Percentiles rank a stretch among this genome's conserved stretches.
Conservation (phyloP, 208 protist species). For the Jaenimonas drosophilae region DNA sequence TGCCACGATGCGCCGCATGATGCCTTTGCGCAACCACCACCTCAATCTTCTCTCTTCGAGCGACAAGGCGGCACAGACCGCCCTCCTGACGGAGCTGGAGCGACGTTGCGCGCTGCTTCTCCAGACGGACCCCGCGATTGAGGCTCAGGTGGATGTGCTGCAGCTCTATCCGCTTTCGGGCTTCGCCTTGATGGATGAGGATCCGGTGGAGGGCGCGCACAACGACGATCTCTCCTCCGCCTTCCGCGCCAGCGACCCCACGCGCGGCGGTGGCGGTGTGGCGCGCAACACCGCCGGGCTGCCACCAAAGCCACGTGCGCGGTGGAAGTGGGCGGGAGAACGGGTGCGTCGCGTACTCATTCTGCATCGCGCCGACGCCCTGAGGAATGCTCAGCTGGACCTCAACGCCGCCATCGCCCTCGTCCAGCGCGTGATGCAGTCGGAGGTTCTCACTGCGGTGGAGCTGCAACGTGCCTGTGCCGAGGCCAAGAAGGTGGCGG, state of each 20-base stretch:
- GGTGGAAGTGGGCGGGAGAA: slow-evolving; percentile 6
- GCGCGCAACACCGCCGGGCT: background rate
- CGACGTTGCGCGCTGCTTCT: slow-evolving; percentile 3
- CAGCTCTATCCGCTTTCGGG: background rate
- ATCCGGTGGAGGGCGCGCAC: background rate
- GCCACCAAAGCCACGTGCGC: background rate
- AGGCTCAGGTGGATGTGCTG: background rate
- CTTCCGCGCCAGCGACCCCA: too few species aligned
- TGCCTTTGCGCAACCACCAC: slow-evolving; percentile 5
- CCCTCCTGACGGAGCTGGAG: background rate
- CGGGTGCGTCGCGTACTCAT: slow-evolving; percentile 2
- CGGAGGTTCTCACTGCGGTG: slow-evolving; percentile 7
- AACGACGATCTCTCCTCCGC: too few species aligned
- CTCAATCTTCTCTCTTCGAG: slow-evolving; percentile 2
- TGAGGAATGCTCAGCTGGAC: slow-evolving; percentile 1
- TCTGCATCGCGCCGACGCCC: background rate
- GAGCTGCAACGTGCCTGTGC: slow-evolving; percentile 12
- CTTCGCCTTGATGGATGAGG: background rate
- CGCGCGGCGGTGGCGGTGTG: background rate
- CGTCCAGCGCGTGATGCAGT: slow-evolving; percentile 17
- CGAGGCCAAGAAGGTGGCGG: slow-evolving; percentile 20
- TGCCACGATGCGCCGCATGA: background rate
- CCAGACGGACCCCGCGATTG: background rate
- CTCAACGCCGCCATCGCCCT: slow-evolving; percentile 10
- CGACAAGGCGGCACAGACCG: background rate